phyloP scores from a whole-genome alignment of 352 stramenopile genomes.

The Globisporangium mamillatum region DNA sequence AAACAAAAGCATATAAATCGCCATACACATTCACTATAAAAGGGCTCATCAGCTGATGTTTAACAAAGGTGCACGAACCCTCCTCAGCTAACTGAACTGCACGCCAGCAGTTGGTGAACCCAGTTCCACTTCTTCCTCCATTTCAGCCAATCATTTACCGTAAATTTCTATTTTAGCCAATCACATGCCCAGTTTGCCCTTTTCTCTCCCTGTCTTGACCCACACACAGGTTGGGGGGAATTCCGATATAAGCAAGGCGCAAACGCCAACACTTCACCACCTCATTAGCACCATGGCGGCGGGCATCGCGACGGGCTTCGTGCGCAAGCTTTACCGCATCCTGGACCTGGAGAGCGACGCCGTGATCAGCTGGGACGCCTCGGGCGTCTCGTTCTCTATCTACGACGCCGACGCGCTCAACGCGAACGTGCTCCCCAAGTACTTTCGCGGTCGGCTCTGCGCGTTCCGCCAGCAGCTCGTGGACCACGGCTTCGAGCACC shows the following conservation, averaged over 20 bases:
- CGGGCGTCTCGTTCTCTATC: constrained; percentile 65
- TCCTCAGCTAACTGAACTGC: too few species aligned
- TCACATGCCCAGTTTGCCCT: background rate
- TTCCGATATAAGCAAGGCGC: background rate
- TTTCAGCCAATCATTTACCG: background rate
- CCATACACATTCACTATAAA: background rate
- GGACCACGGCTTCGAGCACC: constrained; percentile 66
- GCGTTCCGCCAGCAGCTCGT: constrained; percentile 78
- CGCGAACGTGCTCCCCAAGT: constrained; percentile 51
- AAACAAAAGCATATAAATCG: background rate
- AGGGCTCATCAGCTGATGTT: background rate
- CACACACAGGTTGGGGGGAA: background rate
- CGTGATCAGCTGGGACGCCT: constrained; percentile 59
- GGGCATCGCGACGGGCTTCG: constrained; percentile 73
- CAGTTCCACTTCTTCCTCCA: background rate
- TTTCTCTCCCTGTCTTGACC: background rate
- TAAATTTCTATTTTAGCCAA: background rate
- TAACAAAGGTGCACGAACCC: background rate
- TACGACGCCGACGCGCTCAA: constrained; percentile 61
- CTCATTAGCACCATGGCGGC: constrained; percentile 22
- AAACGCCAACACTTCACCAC: background rate
- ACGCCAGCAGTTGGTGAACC: background rate
- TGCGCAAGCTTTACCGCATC: constrained; percentile 83
- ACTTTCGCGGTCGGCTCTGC: constrained; percentile 63
- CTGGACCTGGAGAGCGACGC: constrained; percentile 63